Evolutionary conservation across 768 basidiomycete genomes (phyloP).

Genomic region (Hypholoma fasciculare): DNA sequence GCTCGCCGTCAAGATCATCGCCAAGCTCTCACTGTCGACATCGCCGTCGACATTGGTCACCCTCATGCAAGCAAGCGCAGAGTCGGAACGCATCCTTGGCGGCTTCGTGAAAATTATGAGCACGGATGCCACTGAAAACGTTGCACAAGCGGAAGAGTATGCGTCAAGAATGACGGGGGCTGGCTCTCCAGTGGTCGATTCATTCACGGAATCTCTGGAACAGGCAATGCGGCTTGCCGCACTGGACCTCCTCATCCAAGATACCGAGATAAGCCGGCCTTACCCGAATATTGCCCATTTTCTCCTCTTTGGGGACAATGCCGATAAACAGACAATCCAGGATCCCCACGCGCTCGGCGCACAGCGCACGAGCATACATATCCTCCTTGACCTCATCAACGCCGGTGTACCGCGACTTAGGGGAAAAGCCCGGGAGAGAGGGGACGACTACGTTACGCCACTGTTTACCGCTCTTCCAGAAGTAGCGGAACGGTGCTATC

Average conservation of each 20-base stretch:
- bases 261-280: conserved; percentile 57
- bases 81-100: conserved; percentile 82
- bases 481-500: conserved; percentile 85
- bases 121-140: conserved; percentile 60
- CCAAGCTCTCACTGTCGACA: conserved; percentile 62
- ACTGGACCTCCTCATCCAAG: conserved; percentile 79
- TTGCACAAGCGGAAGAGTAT: conserved; percentile 55
- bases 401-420: conserved; percentile 64
- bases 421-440: conserved; percentile 38
- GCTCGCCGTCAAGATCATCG: conserved; percentile 77
- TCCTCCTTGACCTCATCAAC: conserved; percentile 77
- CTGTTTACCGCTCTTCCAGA: conserved; percentile 67
- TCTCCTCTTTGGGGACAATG: conserved; percentile 71
- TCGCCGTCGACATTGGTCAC: conserved; percentile 74
- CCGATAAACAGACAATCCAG: conserved; percentile 66
- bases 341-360: conserved; percentile 78
- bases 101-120: conserved; percentile 74
- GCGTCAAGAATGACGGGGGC: conserved; percentile 72
- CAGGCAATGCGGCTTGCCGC: conserved; percentile 77
- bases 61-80: conserved; percentile 75
- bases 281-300: conserved; percentile 90
- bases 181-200: conserved; percentile 61
- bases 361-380: conserved; percentile 72
- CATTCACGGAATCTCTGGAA: conserved; percentile 45
- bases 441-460: conserved; percentile 39